Conservation (phyloP, 1,284 basidiomycete genomes). For the Boletus sp. region DNA sequence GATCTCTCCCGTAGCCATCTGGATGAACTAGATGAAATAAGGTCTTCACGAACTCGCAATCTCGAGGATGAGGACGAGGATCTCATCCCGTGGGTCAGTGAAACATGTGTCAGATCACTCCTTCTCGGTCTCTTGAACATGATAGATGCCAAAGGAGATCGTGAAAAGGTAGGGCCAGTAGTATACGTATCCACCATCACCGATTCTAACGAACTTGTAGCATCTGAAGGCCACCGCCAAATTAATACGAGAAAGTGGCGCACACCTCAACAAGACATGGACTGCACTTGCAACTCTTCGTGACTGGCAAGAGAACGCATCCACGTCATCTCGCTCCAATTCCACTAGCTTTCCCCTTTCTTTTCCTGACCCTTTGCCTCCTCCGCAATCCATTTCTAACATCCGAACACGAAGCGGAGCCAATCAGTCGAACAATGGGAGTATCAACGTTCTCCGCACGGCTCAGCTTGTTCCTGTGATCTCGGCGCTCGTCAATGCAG, state of each 20-base stretch:
- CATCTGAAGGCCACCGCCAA: conserved; percentile 45
- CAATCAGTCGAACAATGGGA: conserved; percentile 37
- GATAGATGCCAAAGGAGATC: conserved; percentile 43
- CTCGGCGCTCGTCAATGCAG: conserved; percentile 50
- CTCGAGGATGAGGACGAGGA: conserved; percentile 39
- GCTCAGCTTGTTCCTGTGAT: conserved; percentile 66
- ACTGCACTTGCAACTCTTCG: conserved; percentile 47
- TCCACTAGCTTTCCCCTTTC: conserved; percentile 24
- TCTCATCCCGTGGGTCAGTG: conserved; percentile 56
- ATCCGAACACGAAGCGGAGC: conserved; percentile 32
- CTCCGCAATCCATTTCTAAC: conserved; percentile 33
- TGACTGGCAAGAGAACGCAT: conserved; percentile 27
- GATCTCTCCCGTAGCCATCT: conserved; percentile 52
- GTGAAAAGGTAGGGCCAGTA: conserved; percentile 34
- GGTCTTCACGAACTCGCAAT: conserved; percentile 35
- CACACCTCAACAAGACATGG: conserved; percentile 62
- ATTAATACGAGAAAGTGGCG: conserved; percentile 48
- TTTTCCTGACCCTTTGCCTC: conserved; percentile 56
- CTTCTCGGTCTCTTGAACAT: conserved; percentile 55
- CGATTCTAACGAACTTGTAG: conserved; percentile 27
- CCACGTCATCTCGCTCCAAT: conserved; percentile 21
- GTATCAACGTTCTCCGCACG: conserved; percentile 44
- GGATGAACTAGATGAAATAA: conserved; percentile 64
- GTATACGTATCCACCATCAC: conserved; percentile 16
- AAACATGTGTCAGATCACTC: conserved; percentile 57